Evolutionary conservation across 306 rosid genomes (phyloP), one percentile per base, ranked within the genome.

Genomic region (Sphenostylis stenocarpa): DNA sequence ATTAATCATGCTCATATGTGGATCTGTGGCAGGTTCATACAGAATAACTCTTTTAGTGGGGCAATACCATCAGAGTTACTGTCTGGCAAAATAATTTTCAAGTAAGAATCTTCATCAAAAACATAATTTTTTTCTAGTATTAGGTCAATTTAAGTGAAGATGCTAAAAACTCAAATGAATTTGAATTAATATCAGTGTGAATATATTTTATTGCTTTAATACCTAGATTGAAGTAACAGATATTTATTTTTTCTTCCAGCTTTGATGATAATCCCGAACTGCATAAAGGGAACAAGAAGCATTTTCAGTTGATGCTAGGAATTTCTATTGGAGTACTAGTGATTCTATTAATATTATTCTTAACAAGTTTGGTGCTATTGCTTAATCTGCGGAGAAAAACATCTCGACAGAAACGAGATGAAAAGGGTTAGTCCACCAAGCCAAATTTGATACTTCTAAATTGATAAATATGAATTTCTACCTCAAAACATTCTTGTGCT

Each of bases 31-130:
- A 95, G 99, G 89, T 90, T 88, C 83, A 86, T 95, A 83, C 90
- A 92, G 85, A 92, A 95, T 86, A 95, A 95, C 86, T 85, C 92
- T 23, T 95, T 95, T 79, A 84, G 45, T 19, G 99, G 99, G 53
- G 89, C 83, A 65, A 90, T 95, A 83, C 99, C 99, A 56, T 49
- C 85, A 13, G 96, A 88, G 72, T 81, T 95, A 70, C 28, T 87
- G 45, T 85, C 82, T 19, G 77, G 86, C 81, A 92, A 86, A 84
- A 79, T 95, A 57, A 77, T 67, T 68, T 92, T 90, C 77, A 80
- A 76, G 98, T 94, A 86, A 88, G 96, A 79, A 70, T 52, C 21
- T 72, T 63, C 62, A 31, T 28, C 3, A 63, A 74, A 60, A 29
- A 29, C 66, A 28, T 28, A n/a, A 5, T 0, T 13, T 13, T 36